Percentiles rank a stretch among this genome's conserved stretches.
Conservation (phyloP, 148 eudicot genomes). For the Amaranthus hypochondriacus region DNA sequence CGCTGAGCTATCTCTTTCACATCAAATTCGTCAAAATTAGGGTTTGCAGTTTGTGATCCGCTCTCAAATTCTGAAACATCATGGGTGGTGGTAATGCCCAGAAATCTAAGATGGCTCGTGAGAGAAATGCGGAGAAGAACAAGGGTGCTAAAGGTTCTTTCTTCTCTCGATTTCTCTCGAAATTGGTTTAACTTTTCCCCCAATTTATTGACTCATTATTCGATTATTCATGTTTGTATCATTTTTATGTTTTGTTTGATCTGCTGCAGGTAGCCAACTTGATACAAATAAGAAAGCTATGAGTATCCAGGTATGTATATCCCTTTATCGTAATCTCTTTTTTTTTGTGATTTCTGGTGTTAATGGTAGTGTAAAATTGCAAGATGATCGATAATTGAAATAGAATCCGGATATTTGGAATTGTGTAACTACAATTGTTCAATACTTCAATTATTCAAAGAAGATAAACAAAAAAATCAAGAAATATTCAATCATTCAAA, state of each 20-base stretch:
- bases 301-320: slow-evolving; percentile 59
- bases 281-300: slow-evolving; percentile 79
- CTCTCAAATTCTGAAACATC: no score
- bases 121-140: slow-evolving; percentile 51
- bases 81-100: slow-evolving; percentile 83
- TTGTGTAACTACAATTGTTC: no score
- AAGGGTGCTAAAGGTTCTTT: slow-evolving; percentile 39
- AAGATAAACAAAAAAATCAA: no score
- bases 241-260: slow-evolving; percentile 14
- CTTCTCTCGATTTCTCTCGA: background rate
- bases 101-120: slow-evolving; percentile 76
- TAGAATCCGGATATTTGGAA: no score
- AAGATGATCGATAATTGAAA: no score
- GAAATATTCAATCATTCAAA: no score
- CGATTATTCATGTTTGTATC: background rate
- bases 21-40: no score
- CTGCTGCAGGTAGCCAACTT: slow-evolving; percentile 71
- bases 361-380: no score
- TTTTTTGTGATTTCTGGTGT: background rate
- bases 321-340: background rate
- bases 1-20: no score
- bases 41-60: no score
- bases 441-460: no score
- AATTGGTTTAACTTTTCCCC: background rate
- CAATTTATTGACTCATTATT: background rate